These are phyloP conservation scores for Solanum hybrid DNA, from an alignment of 305 asterid genomes.

Conservation along the genomic window DNA sequence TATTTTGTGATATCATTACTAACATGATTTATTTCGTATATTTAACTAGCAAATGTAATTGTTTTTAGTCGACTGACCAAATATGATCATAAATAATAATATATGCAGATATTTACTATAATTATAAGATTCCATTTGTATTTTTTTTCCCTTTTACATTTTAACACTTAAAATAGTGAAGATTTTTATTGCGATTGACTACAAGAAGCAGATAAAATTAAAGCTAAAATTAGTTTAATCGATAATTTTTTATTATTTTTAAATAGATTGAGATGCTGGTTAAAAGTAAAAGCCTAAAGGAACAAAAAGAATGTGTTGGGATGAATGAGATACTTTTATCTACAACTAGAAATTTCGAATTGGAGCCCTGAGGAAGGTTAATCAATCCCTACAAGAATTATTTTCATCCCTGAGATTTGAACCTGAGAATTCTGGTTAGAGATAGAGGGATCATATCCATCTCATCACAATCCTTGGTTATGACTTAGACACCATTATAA, in stretches of 20 bases:
- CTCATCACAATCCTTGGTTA: neutral
- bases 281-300: neutral
- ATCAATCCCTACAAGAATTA: neutral
- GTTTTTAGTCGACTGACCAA: neutral
- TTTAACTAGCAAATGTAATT: neutral
- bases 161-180: neutral
- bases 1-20: too few species aligned
- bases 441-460: neutral
- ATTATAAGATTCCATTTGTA: neutral
- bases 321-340: neutral
- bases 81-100: neutral
- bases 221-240: neutral
- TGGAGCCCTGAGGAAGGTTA: neutral
- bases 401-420: neutral
- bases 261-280: too few species aligned
- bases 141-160: too few species aligned
- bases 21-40: neutral
- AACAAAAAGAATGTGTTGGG: neutral
- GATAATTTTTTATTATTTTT: neutral
- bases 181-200: neutral
- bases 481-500: neutral
- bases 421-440: rapidly evolving
- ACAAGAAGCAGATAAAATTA: too few species aligned
- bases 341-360: neutral
- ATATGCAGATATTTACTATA: neutral